Evolutionary conservation across 306 rosid species (phyloP), one percentile per base, ranked within the genome.

Genomic region (Trifolium repens): DNA sequence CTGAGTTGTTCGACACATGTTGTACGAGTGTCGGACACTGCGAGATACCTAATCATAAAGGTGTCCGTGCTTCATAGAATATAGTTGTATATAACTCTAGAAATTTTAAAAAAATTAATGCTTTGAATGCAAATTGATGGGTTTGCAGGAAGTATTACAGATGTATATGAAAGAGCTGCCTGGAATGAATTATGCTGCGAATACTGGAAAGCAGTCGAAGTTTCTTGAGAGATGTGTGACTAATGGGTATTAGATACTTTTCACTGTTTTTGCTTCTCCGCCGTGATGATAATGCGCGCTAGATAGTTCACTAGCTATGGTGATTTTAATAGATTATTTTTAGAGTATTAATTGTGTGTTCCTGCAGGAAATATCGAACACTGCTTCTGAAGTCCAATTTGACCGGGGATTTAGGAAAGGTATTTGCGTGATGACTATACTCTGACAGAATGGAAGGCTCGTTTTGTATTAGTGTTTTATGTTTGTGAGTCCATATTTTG

Each of bases 131-230:
- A 50, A 65, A 60, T 17, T 44, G 44, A 67, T 63, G 67, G 61
- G 17, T 82, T 80, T 81, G 81, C 80, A 93, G 98, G 91, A 91
- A 60, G 92, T 91, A 50, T 84, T 93, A 7, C 74, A 87, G 30
- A 32, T 93, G 86, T 93, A 91, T 60, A 82, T 32, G 80, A 84
- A 66, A 68, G 98, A 93, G 87, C 89, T 93, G 34, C 98, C 98
- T 32, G 83, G 89, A 4, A 93, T 93, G 98, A 91, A 84, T 68
- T 93, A 78, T 83, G 98, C 98, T 64, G 96, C 98, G 0, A 89
- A 93, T 84, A 91, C 98, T 0, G 98, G 98, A 82, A 93, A 91
- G 71, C 76, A 85, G 71, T 91, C 98, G 0, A 89, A 71, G 75
- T 93, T 93, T 77, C 88, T 93, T 57, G 93, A 93, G 76, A 87